A percentile compares a stretch with the other conserved stretches of the same genome.
These are phyloP conservation scores for Parasitella parasitica DNA, from an alignment of 371 early-diverging fungal genomes.

Conservation along the genomic window DNA sequence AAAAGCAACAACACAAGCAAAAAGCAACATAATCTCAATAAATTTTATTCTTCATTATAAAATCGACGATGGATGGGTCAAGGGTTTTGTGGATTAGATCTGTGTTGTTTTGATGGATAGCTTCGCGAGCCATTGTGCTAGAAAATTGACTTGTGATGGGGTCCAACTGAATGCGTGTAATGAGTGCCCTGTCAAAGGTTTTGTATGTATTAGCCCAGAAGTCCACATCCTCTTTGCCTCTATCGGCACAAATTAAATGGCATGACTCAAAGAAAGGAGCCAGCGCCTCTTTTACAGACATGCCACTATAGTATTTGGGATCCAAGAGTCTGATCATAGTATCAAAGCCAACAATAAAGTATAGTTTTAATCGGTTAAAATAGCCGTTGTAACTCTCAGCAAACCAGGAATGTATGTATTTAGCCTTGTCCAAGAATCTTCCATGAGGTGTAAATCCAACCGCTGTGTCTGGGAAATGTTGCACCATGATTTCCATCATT, in stretches of 20 bases:
- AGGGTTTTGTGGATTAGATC: not conserved
- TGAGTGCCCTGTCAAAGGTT: not conserved
- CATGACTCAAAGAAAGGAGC: slow-evolving; percentile 47
- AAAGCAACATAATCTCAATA: slow-evolving; percentile 1
- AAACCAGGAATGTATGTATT: slow-evolving; percentile 23
- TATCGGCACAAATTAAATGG: slow-evolving; percentile 50
- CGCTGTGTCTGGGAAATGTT: slow-evolving; percentile 20
- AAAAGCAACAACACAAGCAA: slow-evolving; percentile 20
- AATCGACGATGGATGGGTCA: not conserved
- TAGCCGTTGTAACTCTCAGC: not conserved
- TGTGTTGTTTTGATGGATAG: not conserved
- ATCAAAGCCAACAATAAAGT: slow-evolving; percentile 66
- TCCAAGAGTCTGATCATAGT: slow-evolving; percentile 61
- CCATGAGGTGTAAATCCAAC: slow-evolving; percentile 58
- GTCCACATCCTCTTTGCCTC: slow-evolving; percentile 23
- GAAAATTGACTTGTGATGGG: slow-evolving; percentile 11
- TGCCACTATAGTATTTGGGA: slow-evolving; percentile 57
- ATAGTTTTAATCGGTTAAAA: slow-evolving; percentile 32
- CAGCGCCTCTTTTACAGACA: slow-evolving; percentile 34
- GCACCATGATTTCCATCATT: slow-evolving; percentile 58
- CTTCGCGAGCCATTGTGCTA: slow-evolving; percentile 30
- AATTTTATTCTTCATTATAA: slow-evolving; percentile 5
- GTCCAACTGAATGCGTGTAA: slow-evolving; percentile 25
- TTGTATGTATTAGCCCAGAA: slow-evolving; percentile 21
- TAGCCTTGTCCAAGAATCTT: slow-evolving; percentile 62